Conservation (phyloP, 228 moss, liverwort and hornwort genomes). For the Sphagnum fallax region DNA sequence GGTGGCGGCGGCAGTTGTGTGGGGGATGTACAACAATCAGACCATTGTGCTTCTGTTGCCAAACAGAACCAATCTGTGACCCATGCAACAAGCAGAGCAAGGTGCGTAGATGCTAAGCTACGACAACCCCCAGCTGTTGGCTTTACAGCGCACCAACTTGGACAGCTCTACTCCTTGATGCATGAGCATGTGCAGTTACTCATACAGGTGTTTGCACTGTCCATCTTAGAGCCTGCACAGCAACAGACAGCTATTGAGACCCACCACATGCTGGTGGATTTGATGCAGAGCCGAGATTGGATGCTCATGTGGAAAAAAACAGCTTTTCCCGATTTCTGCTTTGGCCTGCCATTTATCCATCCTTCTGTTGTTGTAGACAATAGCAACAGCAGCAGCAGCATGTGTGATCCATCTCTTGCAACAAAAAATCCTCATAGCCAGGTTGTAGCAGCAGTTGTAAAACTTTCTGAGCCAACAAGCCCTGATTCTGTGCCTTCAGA, state of each 20-base stretch:
- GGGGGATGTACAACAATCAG: constrained; percentile 3
- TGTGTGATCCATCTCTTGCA: constrained; percentile 4
- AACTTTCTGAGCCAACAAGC: not conserved
- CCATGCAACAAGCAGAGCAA: constrained; percentile 21
- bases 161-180: constrained; percentile 45
- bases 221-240: constrained; percentile 36
- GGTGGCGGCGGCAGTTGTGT: constrained; percentile 2
- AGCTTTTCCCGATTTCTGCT: constrained; percentile 47
- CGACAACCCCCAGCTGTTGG: constrained; percentile 21
- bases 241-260: constrained; percentile 24
- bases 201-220: constrained; percentile 37
- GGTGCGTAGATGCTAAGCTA: constrained; percentile 29
- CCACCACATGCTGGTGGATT: constrained; percentile 28
- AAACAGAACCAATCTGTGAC: constrained; percentile 33
- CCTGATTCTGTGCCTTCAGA: constrained; percentile 10
- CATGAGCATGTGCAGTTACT: constrained; percentile 67
- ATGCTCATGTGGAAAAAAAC: constrained; percentile 39
- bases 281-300: constrained; percentile 22
- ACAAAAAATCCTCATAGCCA: not conserved
- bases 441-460: not conserved
- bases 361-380: constrained; percentile 27
- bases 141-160: constrained; percentile 54
- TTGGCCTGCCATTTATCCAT: constrained; percentile 37
- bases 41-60: constrained; percentile 10
- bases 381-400: not conserved